Conservation (phyloP, 345 rosid species). For the Eucalyptus albens region DNA sequence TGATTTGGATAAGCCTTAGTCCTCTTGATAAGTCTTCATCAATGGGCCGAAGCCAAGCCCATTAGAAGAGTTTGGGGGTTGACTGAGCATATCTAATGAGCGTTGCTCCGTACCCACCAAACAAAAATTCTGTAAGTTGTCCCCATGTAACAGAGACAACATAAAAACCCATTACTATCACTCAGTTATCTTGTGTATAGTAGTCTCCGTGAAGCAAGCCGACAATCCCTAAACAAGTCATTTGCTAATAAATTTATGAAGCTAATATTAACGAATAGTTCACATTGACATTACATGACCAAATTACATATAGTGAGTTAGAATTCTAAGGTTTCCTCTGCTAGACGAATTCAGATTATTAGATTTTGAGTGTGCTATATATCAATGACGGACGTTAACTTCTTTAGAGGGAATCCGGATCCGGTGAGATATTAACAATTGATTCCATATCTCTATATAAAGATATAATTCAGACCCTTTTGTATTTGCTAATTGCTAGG, state of each 20-base stretch:
- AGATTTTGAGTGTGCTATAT: background rate
- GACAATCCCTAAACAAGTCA: background rate
- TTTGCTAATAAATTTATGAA: background rate
- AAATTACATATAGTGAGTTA: background rate
- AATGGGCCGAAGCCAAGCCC: background rate
- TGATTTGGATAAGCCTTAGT: background rate
- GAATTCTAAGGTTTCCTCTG: background rate
- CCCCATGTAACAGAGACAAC: background rate
- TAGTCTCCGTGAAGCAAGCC: background rate
- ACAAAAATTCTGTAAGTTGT: background rate
- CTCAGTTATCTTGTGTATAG: background rate
- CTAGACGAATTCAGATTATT: background rate
- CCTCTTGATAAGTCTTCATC: background rate
- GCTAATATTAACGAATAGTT: background rate
- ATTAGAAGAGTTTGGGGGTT: background rate
- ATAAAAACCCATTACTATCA: background rate
- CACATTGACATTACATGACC: background rate
- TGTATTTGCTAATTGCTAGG: background rate
- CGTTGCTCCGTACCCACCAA: background rate
- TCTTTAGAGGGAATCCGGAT: too few species aligned
- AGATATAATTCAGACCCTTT: background rate
- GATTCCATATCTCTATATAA: background rate
- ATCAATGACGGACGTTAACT: background rate
- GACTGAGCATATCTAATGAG: background rate
- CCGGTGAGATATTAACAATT: background rate